Evolutionary conservation across 345 rosid species (phyloP), one percentile per base, ranked within the genome.

Genomic region (Euphorbia pulcherrima): DNA sequence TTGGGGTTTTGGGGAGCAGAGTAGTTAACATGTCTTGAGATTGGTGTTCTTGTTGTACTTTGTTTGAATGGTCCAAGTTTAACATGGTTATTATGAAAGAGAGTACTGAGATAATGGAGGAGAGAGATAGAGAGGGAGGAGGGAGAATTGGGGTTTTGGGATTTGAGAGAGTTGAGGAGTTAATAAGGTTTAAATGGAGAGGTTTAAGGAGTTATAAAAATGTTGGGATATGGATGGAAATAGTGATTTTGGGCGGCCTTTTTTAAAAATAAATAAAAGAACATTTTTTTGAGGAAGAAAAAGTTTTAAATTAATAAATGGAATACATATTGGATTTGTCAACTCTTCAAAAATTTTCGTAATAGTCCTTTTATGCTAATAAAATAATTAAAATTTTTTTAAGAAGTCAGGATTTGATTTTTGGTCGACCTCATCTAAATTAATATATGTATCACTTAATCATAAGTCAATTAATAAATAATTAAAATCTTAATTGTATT

Each of bases 1-100:
- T 68, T 51, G 75, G 82, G 68, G 72, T 62, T 64, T 72, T 51
- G 74, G 77, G 69, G 77, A 82, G 65, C 80, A 85, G 68, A 67
- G 80, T 78, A 23, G 41, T 59, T 52, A 79, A 57, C 82, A 67
- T 71, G 76, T 80, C 64, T 41, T 70, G 47, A 41, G 8, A 16
- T 41, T 41, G 10, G 4, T 37, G 40, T 4, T 37, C 65, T 65
- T 55, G 61, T 51, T 68, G 63, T 58, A 66, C 27, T 51, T 70
- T 30, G 60, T 60, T 24, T 44, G n/a, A n/a, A n/a, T n/a, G n/a
- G n/a, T n/a, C n/a, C n/a, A 62, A 28, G 10, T 52, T 11, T 39
- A 52, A 65, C 78, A 74, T 78, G 1, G 50, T 58, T 67, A 26
- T n/a, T n/a, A n/a, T 61, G 35, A 26, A 56, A 14, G 8, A 8